Conservation (phyloP, 768 basidiomycete species). For the Lactarius sanguifluus region DNA sequence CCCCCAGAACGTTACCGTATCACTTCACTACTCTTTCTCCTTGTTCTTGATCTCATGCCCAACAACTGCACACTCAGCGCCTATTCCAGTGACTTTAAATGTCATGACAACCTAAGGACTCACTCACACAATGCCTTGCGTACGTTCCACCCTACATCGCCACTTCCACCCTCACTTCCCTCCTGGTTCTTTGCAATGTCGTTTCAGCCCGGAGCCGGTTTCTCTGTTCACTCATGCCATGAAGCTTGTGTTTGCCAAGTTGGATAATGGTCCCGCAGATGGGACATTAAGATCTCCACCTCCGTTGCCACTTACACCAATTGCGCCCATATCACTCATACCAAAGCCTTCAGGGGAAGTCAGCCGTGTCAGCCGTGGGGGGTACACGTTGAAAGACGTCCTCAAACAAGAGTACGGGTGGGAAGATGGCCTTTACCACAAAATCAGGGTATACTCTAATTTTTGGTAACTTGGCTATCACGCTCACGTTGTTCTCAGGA, state of each 20-base stretch:
- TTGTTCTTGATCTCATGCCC: too few relatives aligned
- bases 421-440: background rate
- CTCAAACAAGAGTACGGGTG: background rate
- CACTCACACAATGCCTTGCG: background rate
- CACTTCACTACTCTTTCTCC: too few relatives aligned
- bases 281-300: background rate
- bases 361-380: background rate
- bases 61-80: too few relatives aligned
- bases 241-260: background rate
- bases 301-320: background rate
- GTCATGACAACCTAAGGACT: too few relatives aligned
- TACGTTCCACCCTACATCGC: background rate
- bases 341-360: slow-evolving; percentile 4
- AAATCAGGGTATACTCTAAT: background rate
- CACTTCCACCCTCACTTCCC: slow-evolving; percentile 3
- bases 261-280: background rate
- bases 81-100: too few relatives aligned
- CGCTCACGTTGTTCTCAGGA: background rate
- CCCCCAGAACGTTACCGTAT: too few relatives aligned
- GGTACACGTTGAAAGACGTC: background rate
- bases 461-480: background rate
- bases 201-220: background rate
- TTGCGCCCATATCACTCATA: background rate
- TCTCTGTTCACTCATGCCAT: background rate
- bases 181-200: background rate